phyloP scores from a whole-genome alignment of 176 grass and related monocot species.

The Zoysia japonica region DNA sequence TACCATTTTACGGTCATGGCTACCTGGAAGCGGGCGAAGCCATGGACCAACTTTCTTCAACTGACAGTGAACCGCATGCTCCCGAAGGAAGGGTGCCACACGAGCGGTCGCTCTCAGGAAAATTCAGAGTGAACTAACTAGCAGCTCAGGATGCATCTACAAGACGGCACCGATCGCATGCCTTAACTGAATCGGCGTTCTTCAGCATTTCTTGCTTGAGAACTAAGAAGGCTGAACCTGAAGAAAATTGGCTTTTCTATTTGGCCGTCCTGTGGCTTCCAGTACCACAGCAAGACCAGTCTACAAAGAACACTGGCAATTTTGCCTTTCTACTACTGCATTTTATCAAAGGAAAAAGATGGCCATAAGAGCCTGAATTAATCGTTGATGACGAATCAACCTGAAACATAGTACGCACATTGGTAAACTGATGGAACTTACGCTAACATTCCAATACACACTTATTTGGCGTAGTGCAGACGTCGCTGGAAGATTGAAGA shows the following conservation, averaged over 20 bases:
- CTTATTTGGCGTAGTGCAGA: too few relatives aligned
- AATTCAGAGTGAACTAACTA: conserved; percentile 3
- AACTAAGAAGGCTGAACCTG: not conserved
- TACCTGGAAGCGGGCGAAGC: conserved; percentile 2
- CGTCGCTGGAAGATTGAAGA: not conserved
- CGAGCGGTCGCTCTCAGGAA: not conserved
- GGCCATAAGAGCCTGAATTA: not conserved
- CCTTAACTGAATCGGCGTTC: not conserved
- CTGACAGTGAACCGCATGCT: conserved; percentile 23
- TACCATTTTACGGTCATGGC: not conserved
- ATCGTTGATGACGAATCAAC: conserved; percentile 2
- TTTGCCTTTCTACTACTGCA: too few relatives aligned
- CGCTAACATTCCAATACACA: too few relatives aligned
- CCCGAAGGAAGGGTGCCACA: not conserved
- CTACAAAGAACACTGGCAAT: too few relatives aligned
- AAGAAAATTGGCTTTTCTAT: not conserved
- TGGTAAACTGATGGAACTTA: too few relatives aligned
- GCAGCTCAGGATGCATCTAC: not conserved
- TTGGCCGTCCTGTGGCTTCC: conserved; percentile 4
- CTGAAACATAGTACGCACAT: not conserved
- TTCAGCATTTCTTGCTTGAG: not conserved
- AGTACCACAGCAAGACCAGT: not conserved
- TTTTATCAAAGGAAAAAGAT: not conserved
- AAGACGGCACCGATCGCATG: not conserved
- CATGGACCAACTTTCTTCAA: conserved; percentile 10